Evolutionary conservation across 2,329 filamentous ascomycete genomes (phyloP).

Genomic region (Fonsecaea monophora): DNA sequence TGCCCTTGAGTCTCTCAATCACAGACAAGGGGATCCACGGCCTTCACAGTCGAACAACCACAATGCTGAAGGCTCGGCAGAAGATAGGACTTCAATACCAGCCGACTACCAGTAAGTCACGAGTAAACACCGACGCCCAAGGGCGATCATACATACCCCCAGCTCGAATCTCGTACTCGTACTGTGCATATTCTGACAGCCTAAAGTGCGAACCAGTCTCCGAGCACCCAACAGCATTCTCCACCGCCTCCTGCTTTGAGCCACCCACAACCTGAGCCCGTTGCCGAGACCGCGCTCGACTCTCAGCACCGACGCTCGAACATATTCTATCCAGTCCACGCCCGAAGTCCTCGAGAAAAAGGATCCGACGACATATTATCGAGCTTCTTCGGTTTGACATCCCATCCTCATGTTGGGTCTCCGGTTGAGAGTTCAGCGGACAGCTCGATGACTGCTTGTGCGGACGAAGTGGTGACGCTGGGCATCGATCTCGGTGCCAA

Average conservation of each 20-base stretch:
- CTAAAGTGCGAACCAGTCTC: too few species aligned
- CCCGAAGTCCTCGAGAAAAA: not conserved
- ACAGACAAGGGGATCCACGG: not conserved
- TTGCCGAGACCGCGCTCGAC: too few species aligned
- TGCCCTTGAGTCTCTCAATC: constrained; percentile 5
- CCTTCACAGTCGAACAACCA: constrained; percentile 1
- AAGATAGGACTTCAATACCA: too few species aligned
- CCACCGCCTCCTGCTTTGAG: too few species aligned
- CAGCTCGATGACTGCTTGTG: not conserved
- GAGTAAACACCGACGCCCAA: too few species aligned
- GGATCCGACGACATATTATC: constrained; percentile 1
- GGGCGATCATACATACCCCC: too few species aligned
- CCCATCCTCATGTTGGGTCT: constrained; percentile 14
- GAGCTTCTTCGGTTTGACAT: constrained; percentile 9
- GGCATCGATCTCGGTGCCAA: constrained; percentile 7
- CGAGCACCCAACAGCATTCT: too few species aligned
- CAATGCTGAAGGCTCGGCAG: constrained; percentile 2
- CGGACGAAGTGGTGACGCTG: constrained; percentile 8
- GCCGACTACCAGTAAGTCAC: too few species aligned
- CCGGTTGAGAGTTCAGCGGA: not conserved
- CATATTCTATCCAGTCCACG: not conserved
- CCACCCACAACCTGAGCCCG: too few species aligned
- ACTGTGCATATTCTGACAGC: too few species aligned
- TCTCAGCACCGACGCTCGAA: too few species aligned
- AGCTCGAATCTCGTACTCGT: too few species aligned